Evolutionary conservation across 257 asterid species (phyloP).

Genomic region (Coffea canephora): DNA sequence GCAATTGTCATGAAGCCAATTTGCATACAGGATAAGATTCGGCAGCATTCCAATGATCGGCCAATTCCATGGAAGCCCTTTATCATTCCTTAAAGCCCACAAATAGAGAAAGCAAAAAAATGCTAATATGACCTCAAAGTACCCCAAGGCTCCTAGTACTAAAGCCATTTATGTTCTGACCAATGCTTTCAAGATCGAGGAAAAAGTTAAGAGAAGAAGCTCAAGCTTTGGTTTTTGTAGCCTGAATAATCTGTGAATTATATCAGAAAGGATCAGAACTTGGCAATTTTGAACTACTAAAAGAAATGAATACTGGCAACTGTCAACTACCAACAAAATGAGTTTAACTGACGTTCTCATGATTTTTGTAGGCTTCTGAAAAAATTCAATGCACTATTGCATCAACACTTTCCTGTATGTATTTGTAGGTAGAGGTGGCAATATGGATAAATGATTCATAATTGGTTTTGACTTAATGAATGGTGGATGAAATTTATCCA

Average conservation of each 20-base stretch:
- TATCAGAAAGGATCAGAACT: neutral
- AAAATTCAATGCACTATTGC: neutral
- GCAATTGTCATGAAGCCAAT: slow-evolving; percentile 42
- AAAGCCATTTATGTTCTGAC: neutral
- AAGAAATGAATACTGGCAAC: neutral
- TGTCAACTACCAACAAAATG: slow-evolving; percentile 15
- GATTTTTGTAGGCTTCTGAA: slow-evolving; percentile 1
- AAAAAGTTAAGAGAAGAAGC: too few relatives aligned
- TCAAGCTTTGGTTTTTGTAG: too few relatives aligned
- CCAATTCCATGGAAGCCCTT: slow-evolving; percentile 38
- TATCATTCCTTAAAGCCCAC: slow-evolving; percentile 35
- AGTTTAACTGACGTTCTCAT: too few relatives aligned
- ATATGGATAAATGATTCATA: too few relatives aligned
- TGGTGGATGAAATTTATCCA: too few relatives aligned
- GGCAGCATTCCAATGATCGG: slow-evolving; percentile 61
- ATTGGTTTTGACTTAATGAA: too few relatives aligned
- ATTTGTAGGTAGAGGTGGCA: neutral
- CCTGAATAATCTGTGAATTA: neutral
- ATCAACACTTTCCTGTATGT: neutral
- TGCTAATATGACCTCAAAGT: slow-evolving; percentile 31
- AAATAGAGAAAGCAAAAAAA: slow-evolving; percentile 33
- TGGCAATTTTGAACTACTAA: neutral
- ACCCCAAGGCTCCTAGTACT: slow-evolving; percentile 10
- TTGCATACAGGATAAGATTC: slow-evolving; percentile 26
- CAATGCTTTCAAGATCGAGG: neutral